Conservation (phyloP, 2,329 filamentous ascomycete species). For the Ascochyta koolunga region DNA sequence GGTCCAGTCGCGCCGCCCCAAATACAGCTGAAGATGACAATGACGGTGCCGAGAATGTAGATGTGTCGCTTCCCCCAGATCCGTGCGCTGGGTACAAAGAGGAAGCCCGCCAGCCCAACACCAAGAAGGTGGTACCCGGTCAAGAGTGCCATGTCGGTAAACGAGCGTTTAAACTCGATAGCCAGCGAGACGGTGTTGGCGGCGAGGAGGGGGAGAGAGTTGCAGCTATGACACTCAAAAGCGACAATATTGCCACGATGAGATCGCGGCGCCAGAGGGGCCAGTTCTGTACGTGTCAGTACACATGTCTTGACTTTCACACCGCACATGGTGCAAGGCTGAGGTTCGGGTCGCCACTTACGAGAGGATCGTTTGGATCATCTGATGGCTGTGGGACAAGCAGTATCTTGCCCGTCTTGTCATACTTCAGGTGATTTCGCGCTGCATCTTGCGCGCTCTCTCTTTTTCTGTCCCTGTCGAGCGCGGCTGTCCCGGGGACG, state of each 20-base stretch:
- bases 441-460: conserved; percentile 36
- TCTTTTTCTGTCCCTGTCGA: conserved; percentile 33
- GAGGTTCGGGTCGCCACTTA: conserved; percentile 46
- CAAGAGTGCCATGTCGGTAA: conserved; percentile 79
- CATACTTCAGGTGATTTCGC: conserved; percentile 68
- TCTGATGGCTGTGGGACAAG: conserved; percentile 90
- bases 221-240: conserved; percentile 82
- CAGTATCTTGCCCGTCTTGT: conserved; percentile 73
- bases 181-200: conserved; percentile 83
- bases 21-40: conserved; percentile 74
- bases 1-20: conserved; percentile 76
- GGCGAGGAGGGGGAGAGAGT: conserved; percentile 83
- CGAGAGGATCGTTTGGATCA: conserved; percentile 86
- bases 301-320: neutral
- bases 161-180: conserved; percentile 66
- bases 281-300: conserved; percentile 67
- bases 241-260: conserved; percentile 77
- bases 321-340: neutral
- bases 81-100: conserved; percentile 85
- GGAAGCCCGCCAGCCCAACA: conserved; percentile 77
- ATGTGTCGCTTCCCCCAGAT: conserved; percentile 93
- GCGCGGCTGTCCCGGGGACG: conserved; percentile 65
- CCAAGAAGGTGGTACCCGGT: conserved; percentile 89
- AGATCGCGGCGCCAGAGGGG: conserved; percentile 83
- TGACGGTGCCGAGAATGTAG: conserved; percentile 76